Evolutionary conservation across 192 early-diverging fungal genomes (phyloP).

Genomic region (Jimgerdemannia lactiflua): DNA sequence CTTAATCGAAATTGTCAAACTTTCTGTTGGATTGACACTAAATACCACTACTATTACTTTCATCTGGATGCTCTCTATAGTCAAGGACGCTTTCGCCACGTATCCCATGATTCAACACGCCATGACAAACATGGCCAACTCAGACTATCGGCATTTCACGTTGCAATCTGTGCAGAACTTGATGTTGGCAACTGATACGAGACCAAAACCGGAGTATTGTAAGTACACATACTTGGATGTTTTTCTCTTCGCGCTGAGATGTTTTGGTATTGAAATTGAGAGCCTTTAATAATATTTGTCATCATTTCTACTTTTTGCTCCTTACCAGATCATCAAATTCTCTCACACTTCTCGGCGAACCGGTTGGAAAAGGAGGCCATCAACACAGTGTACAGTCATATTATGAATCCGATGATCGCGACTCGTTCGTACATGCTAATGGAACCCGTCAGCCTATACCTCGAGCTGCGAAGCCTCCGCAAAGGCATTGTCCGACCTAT

Average conservation of each 20-base stretch:
- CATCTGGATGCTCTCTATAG: slow-evolving; percentile 14
- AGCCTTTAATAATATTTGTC: no score
- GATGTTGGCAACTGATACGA: slow-evolving; percentile 55
- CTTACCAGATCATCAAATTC: slow-evolving; percentile 45
- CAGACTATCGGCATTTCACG: slow-evolving; percentile 43
- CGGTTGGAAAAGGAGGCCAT: slow-evolving; percentile 67
- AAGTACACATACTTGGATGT: slow-evolving; percentile 18
- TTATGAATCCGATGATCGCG: slow-evolving; percentile 77
- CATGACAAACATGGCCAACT: slow-evolving; percentile 22
- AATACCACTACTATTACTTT: no score
- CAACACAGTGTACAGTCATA: slow-evolving; percentile 71
- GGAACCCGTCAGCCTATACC: slow-evolving; percentile 60
- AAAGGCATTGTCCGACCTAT: slow-evolving; percentile 61
- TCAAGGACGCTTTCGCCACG: slow-evolving; percentile 68
- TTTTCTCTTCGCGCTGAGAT: not conserved
- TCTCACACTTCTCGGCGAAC: slow-evolving; percentile 55
- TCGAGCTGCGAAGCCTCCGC: slow-evolving; percentile 65
- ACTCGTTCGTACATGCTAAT: slow-evolving; percentile 78
- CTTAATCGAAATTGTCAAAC: not conserved
- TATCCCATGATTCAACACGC: slow-evolving; percentile 60
- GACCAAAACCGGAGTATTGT: slow-evolving; percentile 43
- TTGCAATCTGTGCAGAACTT: slow-evolving; percentile 56
- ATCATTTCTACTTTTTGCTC: not conserved
- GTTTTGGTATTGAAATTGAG: not conserved
- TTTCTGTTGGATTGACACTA: no score